These are phyloP conservation scores for Trichoderma polysporum DNA, from an alignment of 2,329 filamentous ascomycete species.

Conservation along the genomic window DNA sequence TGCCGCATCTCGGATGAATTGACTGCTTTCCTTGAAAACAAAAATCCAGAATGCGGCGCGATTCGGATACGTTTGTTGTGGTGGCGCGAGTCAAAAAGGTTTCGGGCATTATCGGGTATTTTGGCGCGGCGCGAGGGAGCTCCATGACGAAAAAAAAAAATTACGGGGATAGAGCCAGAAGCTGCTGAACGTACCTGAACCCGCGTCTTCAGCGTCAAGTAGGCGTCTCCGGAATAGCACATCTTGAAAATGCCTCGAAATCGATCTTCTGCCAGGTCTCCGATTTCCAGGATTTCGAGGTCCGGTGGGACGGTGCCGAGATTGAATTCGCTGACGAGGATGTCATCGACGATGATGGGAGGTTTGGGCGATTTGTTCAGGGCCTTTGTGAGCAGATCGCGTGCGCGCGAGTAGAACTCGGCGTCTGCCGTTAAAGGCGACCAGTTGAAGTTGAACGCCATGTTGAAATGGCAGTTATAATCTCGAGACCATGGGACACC, in stretches of 20 bases:
- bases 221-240: constrained; percentile 95
- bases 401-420: constrained; percentile 82
- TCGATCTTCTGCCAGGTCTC: constrained; percentile 92
- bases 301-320: constrained; percentile 92
- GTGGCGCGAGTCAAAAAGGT: constrained; percentile 12
- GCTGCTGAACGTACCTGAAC: constrained; percentile 68
- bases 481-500: constrained; percentile 36
- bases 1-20: not conserved
- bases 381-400: constrained; percentile 90
- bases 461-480: constrained; percentile 55
- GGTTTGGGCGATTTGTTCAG: constrained; percentile 98
- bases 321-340: constrained; percentile 96
- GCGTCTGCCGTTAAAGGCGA: constrained; percentile 96
- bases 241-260: constrained; percentile 99
- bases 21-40: constrained; percentile 4
- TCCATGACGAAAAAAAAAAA: constrained; percentile 9
- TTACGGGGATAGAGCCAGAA: constrained; percentile 17
- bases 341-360: constrained; percentile 98
- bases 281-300: constrained; percentile 95
- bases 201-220: constrained; percentile 88
- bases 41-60: not conserved
- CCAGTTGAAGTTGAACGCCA: constrained; percentile 99
- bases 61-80: not conserved
- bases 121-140: constrained; percentile 19
- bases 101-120: constrained; percentile 26